Evolutionary conservation across 2,329 filamentous ascomycete species (phyloP), one percentile per base, ranked within the genome.

Genomic region (Colletotrichum lentis): DNA sequence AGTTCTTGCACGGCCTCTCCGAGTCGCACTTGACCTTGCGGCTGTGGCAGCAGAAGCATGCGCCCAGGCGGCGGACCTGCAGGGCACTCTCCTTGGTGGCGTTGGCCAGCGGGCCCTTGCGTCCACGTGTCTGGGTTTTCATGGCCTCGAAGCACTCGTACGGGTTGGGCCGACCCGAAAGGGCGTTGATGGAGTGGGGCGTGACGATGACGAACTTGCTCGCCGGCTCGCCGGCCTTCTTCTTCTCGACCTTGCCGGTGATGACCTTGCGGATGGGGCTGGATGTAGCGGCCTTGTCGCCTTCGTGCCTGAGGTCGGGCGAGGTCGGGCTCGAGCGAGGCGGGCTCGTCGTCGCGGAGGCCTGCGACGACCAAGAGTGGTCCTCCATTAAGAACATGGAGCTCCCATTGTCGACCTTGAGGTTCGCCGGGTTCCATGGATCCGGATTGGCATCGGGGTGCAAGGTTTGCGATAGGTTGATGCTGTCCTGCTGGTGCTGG

Each of bases 1-100:
- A 88, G 76, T 83, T 86, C 74, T 82, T 82, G 76, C 86, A 88
- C 0, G 86, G 85, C 53, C 85, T 78, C 72, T 85, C 80, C 70
- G 82, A 82, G 73, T 86, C 84, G 70, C 86, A 88, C 74, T 83
- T 85, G 62, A 88, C 86, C 74, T 88, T 88, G 71, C 86, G 84
- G 65, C 82, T 84, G 72, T 86, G 85, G 72, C 86, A 88, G 76
- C 84, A 86, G 77, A 88, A 88, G 73, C 86, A 88, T 11, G 86
- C 86, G 6, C 86, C 85, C 5, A 80, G 75, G 39, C 85, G 80
- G 18, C 86, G 81, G 12, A 88, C 84, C 63, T 85, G 81, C 2
- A 87, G 78, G 0, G 86, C 86, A 53, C 80, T 83, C 74, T 86
- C 80, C 73, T 86, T 86, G 37, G 81, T 84, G n/a, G 84, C 81